Conservation (phyloP, 208 protist species). For the Leishmania arabica region DNA sequence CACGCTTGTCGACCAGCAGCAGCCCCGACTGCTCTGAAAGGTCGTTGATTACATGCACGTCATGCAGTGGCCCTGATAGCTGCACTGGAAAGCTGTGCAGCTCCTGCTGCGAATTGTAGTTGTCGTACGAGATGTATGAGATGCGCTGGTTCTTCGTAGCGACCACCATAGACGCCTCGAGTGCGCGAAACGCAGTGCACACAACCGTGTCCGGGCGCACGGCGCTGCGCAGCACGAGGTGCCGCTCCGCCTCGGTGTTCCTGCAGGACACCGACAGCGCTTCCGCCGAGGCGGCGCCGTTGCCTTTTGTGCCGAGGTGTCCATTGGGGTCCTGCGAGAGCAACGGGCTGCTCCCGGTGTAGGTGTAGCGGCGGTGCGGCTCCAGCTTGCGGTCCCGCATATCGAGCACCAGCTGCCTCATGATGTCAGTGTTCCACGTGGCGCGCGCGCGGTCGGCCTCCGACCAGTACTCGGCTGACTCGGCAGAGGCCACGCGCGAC, state of each 20-base stretch:
- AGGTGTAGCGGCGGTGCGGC: constrained; percentile 27
- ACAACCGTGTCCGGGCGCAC: constrained; percentile 68
- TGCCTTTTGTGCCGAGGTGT: neutral
- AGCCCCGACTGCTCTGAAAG: constrained; percentile 83
- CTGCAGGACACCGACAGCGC: neutral
- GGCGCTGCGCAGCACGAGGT: constrained; percentile 63
- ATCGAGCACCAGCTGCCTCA: constrained; percentile 83
- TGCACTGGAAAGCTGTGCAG: constrained; percentile 66
- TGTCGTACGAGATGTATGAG: constrained; percentile 79
- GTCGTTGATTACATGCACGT: constrained; percentile 84
- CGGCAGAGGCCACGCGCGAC: constrained; percentile 69
- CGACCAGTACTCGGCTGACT: constrained; percentile 57
- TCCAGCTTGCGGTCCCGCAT: constrained; percentile 68
- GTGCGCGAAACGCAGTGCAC: constrained; percentile 59
- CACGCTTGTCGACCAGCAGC: constrained; percentile 75
- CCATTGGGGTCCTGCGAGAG: neutral
- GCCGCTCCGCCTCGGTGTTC: constrained; percentile 32
- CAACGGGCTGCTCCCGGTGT: constrained; percentile 2
- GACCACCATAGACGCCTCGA: constrained; percentile 80
- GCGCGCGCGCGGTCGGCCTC: constrained; percentile 77
- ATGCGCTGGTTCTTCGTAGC: constrained; percentile 72
- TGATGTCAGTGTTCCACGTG: constrained; percentile 80
- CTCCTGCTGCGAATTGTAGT: constrained; percentile 60
- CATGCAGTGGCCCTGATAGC: constrained; percentile 63
- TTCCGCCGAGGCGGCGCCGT: constrained; percentile 6